Evolutionary conservation across 2,329 filamentous ascomycete species (phyloP).

Genomic region (Scleromitrula shiraiana): DNA sequence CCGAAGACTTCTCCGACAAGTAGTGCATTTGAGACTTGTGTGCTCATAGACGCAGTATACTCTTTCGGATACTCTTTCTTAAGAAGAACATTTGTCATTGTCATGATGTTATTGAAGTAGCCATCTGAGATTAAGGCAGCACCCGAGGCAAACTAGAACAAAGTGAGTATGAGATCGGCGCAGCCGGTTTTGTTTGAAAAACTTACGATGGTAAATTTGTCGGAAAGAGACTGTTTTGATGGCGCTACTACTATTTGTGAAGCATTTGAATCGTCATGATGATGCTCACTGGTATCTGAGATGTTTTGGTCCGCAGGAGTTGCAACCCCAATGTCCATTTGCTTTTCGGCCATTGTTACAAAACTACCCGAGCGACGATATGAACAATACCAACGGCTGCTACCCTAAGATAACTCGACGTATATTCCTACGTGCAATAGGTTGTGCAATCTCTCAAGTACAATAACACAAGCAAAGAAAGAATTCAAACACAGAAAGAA

Average conservation of each 20-base stretch:
- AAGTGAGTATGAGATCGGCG: too few relatives aligned
- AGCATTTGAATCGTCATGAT: neutral
- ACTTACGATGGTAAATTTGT: conserved; percentile 25
- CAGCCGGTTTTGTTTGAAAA: too few relatives aligned
- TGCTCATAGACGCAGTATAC: conserved; percentile 28
- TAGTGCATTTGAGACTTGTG: conserved; percentile 34
- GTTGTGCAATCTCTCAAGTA: too few relatives aligned
- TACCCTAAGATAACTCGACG: neutral
- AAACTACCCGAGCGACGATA: neutral
- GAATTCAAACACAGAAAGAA: neutral
- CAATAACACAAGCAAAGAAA: neutral
- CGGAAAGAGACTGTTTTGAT: conserved; percentile 23
- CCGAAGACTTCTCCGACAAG: conserved; percentile 37
- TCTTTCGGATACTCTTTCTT: conserved; percentile 22
- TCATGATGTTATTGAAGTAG: conserved; percentile 32
- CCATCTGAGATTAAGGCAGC: conserved; percentile 30
- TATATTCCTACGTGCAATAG: too few relatives aligned
- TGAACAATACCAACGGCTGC: neutral
- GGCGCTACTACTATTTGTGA: conserved; percentile 13
- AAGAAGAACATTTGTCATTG: conserved; percentile 30
- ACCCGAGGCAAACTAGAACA: conserved; percentile 23
- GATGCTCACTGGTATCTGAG: too few relatives aligned
- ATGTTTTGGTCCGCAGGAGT: neutral
- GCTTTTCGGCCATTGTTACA: neutral
- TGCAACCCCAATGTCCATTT: neutral